Conservation (phyloP, 2,329 filamentous ascomycete species). For the Samsoniella hepiali region DNA sequence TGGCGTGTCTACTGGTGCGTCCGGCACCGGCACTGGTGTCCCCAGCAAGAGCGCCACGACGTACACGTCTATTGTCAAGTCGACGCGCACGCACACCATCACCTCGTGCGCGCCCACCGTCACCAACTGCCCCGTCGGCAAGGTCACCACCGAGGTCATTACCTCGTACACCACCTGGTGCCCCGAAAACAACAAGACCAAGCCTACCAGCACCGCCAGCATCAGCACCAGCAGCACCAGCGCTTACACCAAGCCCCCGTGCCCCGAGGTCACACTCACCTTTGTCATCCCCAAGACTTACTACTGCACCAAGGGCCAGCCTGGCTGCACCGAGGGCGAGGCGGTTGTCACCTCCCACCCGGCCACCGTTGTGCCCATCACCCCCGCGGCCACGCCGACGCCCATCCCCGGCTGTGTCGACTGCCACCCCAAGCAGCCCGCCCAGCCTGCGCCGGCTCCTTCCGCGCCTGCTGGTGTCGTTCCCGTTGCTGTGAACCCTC, state of each 20-base stretch:
- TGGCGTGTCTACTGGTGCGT: background rate
- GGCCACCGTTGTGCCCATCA: slow-evolving; percentile 28
- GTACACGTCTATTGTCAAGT: slow-evolving; percentile 34
- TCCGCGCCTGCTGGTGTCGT: slow-evolving; percentile 5
- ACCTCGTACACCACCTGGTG: slow-evolving; percentile 37
- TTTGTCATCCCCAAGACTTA: slow-evolving; percentile 31
- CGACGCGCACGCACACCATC: slow-evolving; percentile 48
- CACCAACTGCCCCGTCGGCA: slow-evolving; percentile 44
- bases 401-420: slow-evolving; percentile 28
- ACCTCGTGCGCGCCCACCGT: slow-evolving; percentile 51
- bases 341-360: slow-evolving; percentile 24
- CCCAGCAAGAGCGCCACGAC: slow-evolving; percentile 19
- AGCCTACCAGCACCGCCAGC: slow-evolving; percentile 14
- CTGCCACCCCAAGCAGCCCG: slow-evolving; percentile 25
- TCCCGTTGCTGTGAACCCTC: slow-evolving; percentile 6
- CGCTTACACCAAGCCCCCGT: slow-evolving; percentile 18
- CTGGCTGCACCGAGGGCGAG: slow-evolving; percentile 28
- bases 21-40: background rate
- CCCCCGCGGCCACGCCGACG: slow-evolving; percentile 25
- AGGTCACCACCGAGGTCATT: slow-evolving; percentile 34
- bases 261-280: slow-evolving; percentile 27
- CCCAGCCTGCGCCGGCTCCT: background rate
- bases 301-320: slow-evolving; percentile 27
- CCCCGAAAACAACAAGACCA: slow-evolving; percentile 27
- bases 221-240: slow-evolving; percentile 15